Evolutionary conservation across 495 filamentous ascomycete genomes (phyloP), one percentile per base, ranked within the genome.

Genomic region (Penicillium dipodomyicola): DNA sequence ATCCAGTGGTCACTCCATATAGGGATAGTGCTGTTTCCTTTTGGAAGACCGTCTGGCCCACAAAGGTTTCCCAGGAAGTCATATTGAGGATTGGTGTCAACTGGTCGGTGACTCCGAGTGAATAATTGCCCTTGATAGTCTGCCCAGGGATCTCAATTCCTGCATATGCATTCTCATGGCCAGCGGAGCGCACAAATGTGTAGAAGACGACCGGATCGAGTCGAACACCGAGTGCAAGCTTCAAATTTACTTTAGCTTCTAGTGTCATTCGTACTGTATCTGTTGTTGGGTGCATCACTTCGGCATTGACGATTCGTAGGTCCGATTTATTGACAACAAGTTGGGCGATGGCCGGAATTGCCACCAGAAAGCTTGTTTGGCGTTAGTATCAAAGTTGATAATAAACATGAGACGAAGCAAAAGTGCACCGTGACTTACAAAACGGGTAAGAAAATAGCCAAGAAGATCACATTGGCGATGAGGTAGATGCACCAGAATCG

Each of bases 261-360:
- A 76, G 41, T 2, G 65, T 68, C 44, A 77, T 48, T 5, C 64
- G 49, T 8, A 75, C 54, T 1, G 66, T 67, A n/a, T 72, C 64
- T 2, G 65, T 61, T 2, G 67, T 67, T n/a, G 72, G 69, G 11
- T 70, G 41, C 19, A 67, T 56, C 15, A 77, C 63, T 5, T 60
- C 49, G 2, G 71, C 71, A 17, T 65, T 62, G 49, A 65, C 63
- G 17, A 78, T 62, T 11, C 68, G 49, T 19, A 78, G 65, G 14
- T 61, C 59, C 0, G 72, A 72, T 20, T 69, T 68, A 52, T 72
- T 64, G 39, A 77, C 65, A 32, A 78, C 67, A 32, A 69, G 56
- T 52, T 76, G 76, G 3, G 76, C 72, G 46, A 78, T 61, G 37
- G 72, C 73, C 20, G 76, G 76, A 35, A 78, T 70, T 23, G 68